Percentiles rank a stretch among this genome's conserved stretches.
phyloP scores from a whole-genome alignment of 495 filamentous ascomycete genomes.

The Gamarada debralockiae region DNA sequence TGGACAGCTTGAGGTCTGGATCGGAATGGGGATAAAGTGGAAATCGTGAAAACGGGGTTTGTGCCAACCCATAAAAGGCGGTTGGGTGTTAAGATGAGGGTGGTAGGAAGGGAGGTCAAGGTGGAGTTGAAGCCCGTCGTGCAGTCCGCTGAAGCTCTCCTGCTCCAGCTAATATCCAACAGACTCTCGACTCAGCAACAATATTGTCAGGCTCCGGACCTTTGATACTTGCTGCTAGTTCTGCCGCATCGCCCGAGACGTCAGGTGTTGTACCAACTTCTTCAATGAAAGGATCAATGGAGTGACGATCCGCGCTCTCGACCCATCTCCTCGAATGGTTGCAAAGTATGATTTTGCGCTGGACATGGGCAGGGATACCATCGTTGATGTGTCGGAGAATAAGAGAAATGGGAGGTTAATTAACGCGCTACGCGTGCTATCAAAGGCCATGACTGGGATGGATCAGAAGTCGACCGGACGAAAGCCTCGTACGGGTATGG shows the following conservation, averaged over 20 bases:
- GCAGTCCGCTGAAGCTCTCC: too few species aligned
- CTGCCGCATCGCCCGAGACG: neutral
- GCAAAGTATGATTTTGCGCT: neutral
- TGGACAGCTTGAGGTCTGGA: neutral
- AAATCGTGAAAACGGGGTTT: neutral
- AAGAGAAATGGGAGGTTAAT: neutral
- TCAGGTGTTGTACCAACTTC: neutral
- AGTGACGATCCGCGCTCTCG: neutral
- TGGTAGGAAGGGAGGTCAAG: too few species aligned
- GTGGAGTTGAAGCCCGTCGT: too few species aligned
- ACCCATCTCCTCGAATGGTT: neutral
- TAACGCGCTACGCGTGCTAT: neutral
- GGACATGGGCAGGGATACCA: neutral
- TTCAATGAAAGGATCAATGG: neutral
- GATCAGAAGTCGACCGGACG: neutral
- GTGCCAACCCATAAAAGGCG: neutral
- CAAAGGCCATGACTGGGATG: neutral
- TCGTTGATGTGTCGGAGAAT: neutral
- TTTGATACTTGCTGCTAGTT: neutral
- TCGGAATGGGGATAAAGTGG: neutral
- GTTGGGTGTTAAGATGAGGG: neutral
- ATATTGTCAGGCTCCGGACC: too few species aligned
- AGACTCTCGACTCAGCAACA: too few species aligned
- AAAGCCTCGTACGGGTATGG: neutral
- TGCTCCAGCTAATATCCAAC: too few species aligned